A percentile compares a stretch with the other conserved stretches of the same genome.
phyloP scores from a whole-genome alignment of 106 monocot genomes.

The Apostasia ramifera region DNA sequence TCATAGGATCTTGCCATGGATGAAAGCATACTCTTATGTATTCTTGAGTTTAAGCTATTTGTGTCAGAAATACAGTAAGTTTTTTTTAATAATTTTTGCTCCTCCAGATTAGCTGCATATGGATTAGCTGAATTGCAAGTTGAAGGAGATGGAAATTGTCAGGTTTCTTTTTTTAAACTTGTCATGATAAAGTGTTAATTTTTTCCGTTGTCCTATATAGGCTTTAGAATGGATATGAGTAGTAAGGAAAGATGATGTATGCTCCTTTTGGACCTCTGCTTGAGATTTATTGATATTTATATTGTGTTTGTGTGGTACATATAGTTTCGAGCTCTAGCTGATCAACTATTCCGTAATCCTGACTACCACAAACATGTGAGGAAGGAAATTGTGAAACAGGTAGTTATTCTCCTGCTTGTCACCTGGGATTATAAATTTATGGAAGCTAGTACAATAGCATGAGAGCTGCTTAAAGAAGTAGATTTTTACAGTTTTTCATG shows the following conservation, averaged over 20 bases:
- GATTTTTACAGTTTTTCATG: neutral
- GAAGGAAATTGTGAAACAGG: constrained; percentile 72
- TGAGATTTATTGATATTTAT: neutral
- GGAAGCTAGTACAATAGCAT: neutral
- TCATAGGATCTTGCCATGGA: too few relatives aligned
- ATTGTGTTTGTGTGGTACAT: constrained; percentile 1
- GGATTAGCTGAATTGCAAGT: constrained; percentile 87
- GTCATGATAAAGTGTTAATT: too few relatives aligned
- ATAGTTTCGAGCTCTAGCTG: constrained; percentile 94
- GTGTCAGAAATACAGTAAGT: too few relatives aligned
- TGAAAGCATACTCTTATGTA: too few relatives aligned
- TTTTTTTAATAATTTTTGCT: neutral
- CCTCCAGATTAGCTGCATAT: constrained; percentile 51
- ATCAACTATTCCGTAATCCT: constrained; percentile 89
- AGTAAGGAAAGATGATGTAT: neutral
- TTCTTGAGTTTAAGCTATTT: too few relatives aligned
- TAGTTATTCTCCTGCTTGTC: constrained; percentile 10
- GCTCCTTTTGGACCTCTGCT: neutral
- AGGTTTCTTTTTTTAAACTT: constrained; percentile 37
- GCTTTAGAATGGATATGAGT: too few relatives aligned
- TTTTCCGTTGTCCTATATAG: too few relatives aligned
- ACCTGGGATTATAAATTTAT: neutral
- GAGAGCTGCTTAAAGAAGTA: neutral
- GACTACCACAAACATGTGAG: constrained; percentile 88
- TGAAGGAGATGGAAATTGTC: constrained; percentile 97